A percentile compares a stretch with the other conserved stretches of the same genome.
phyloP scores from a whole-genome alignment of 2,329 filamentous ascomycete species.

The Chaetomium sp. region DNA sequence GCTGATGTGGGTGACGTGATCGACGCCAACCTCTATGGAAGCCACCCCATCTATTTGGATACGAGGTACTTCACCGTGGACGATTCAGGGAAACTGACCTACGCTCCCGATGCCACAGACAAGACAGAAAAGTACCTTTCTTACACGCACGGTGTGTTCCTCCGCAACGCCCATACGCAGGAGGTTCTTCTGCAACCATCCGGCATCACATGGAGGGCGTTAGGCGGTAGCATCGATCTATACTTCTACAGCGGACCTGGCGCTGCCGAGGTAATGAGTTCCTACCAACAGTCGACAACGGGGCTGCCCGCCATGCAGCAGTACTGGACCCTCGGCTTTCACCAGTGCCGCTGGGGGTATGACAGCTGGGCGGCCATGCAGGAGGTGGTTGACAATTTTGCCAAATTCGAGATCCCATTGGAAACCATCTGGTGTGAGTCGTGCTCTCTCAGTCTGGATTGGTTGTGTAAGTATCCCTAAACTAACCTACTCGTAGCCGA shows the following conservation, averaged over 20 bases:
- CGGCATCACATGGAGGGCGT: conserved; percentile 70
- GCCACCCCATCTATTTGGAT: conserved; percentile 77
- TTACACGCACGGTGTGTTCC: conserved; percentile 74
- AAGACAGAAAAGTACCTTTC: conserved; percentile 60
- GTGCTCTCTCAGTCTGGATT: not conserved
- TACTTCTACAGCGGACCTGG: conserved; percentile 78
- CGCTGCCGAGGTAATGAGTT: conserved; percentile 66
- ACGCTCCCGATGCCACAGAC: conserved; percentile 58
- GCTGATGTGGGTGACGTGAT: conserved; percentile 68
- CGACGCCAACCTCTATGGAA: conserved; percentile 72
- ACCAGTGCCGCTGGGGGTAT: conserved; percentile 85
- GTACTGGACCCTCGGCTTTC: conserved; percentile 80
- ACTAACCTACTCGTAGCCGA: conserved; percentile 52
- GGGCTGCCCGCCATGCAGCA: conserved; percentile 77
- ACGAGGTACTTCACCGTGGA: conserved; percentile 71
- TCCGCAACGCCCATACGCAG: conserved; percentile 75
- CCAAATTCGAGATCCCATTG: conserved; percentile 64
- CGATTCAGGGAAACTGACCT: conserved; percentile 50
- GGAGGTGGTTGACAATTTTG: conserved; percentile 68
- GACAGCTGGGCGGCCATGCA: conserved; percentile 69
- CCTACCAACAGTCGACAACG: conserved; percentile 68
- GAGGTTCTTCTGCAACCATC: conserved; percentile 67
- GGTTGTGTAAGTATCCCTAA: not conserved
- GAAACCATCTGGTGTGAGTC: conserved; percentile 68
- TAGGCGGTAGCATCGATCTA: conserved; percentile 77